phyloP scores from a whole-genome alignment of 805 yeast genomes.

The Lachancea meyersii region DNA sequence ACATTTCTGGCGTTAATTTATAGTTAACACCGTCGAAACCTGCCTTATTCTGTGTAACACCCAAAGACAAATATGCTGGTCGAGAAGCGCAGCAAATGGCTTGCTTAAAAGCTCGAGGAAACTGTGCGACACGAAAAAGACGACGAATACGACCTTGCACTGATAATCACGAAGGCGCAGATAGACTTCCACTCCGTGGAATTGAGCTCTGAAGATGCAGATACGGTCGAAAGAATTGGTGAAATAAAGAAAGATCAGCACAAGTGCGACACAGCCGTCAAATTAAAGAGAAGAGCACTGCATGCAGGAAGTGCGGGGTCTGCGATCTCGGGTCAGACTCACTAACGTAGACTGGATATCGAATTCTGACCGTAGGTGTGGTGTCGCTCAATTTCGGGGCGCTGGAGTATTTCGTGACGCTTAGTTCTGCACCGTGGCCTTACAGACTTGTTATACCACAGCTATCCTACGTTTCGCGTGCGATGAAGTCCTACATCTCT shows the following conservation, averaged over 20 bases:
- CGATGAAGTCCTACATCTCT: too few species aligned
- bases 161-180: constrained; percentile 6
- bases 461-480: too few species aligned
- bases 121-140: constrained; percentile 7
- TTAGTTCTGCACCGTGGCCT: too few species aligned
- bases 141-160: constrained; percentile 6
- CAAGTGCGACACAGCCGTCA: constrained; percentile 7
- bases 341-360: background rate
- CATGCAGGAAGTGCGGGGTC: background rate
- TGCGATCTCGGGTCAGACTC: constrained; percentile 2
- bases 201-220: constrained; percentile 6
- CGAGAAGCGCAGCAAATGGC: constrained; percentile 5
- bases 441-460: too few species aligned
- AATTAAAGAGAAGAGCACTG: constrained; percentile 8
- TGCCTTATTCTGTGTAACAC: too few species aligned
- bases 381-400: too few species aligned
- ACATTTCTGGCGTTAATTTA: too few species aligned
- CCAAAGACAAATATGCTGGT: constrained; percentile 8
- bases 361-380: too few species aligned
- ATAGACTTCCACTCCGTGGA: constrained; percentile 6
- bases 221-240: constrained; percentile 6
- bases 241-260: constrained; percentile 5
- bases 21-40: too few species aligned
- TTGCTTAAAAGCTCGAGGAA: constrained; percentile 6
- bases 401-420: too few species aligned